These are phyloP conservation scores for Pseudogymnoascus pannorum DNA, from an alignment of 2,329 filamentous ascomycete species.

Conservation along the genomic window DNA sequence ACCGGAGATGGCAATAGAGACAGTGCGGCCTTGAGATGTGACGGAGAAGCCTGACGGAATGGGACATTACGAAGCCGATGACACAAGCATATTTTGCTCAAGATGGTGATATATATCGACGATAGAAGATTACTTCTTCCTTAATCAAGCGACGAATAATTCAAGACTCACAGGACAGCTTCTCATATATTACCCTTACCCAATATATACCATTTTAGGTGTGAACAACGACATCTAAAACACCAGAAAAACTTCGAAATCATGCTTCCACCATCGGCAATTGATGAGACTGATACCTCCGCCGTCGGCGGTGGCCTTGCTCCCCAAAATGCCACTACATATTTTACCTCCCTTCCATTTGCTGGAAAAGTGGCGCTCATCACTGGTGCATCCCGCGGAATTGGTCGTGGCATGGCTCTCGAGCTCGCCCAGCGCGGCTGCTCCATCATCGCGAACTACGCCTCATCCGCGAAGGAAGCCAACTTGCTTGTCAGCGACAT, in stretches of 20 bases:
- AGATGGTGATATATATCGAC: not conserved
- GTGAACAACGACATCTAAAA: not conserved
- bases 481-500: slow-evolving; percentile 50
- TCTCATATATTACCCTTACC: not conserved
- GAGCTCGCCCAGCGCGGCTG: slow-evolving; percentile 60
- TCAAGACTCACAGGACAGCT: not conserved
- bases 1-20: not conserved
- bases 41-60: not conserved
- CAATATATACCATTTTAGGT: not conserved
- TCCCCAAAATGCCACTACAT: not conserved
- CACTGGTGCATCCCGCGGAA: slow-evolving; percentile 59
- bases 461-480: slow-evolving; percentile 46
- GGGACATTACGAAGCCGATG: not conserved
- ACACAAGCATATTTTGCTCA: not conserved
- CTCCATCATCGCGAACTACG: slow-evolving; percentile 60
- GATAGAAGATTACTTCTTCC: not conserved
- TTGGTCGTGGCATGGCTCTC: slow-evolving; percentile 58
- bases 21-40: not conserved
- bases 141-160: not conserved
- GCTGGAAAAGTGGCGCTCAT: slow-evolving; percentile 51
- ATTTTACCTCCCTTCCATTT: slow-evolving; percentile 29
- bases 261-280: not conserved
- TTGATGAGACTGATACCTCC: not conserved
- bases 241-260: not conserved
- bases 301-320: not conserved